Conservation (phyloP, 179 eudicot species). For the Corrigiola litoralis region DNA sequence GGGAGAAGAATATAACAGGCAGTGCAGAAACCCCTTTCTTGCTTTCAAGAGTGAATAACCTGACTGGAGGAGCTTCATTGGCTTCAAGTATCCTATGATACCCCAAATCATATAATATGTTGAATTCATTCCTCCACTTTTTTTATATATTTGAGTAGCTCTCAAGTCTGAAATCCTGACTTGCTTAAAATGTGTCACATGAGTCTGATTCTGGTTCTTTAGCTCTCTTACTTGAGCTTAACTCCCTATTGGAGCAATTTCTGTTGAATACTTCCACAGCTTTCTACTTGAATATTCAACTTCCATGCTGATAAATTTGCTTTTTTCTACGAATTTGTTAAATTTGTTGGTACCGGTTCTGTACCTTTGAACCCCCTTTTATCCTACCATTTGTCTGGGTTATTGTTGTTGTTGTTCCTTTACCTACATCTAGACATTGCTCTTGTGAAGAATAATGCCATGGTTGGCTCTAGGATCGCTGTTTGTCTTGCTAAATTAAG, state of each 20-base stretch:
- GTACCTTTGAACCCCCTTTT: neutral
- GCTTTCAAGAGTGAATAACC: slow-evolving; percentile 79
- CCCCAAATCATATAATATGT: neutral
- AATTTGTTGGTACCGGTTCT: neutral
- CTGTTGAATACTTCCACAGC: neutral
- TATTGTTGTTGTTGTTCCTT: slow-evolving; percentile 27
- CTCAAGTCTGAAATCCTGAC: neutral
- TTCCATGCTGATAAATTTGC: too few relatives aligned
- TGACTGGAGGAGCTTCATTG: slow-evolving; percentile 95
- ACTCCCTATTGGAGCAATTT: too few relatives aligned
- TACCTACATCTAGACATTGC: slow-evolving; percentile 55
- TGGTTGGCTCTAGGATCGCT: slow-evolving; percentile 72
- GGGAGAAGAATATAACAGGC: slow-evolving; percentile 82
- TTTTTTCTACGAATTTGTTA: neutral
- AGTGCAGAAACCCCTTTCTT: slow-evolving; percentile 96
- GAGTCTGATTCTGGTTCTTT: neutral
- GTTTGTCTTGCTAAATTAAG: slow-evolving; percentile 53
- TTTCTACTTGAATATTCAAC: neutral
- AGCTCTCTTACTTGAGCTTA: neutral
- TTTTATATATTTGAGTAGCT: neutral
- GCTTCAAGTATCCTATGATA: slow-evolving; percentile 82
- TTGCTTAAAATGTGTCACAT: neutral
- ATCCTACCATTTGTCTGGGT: neutral
- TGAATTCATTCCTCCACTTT: neutral
- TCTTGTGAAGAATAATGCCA: slow-evolving; percentile 85